Evolutionary conservation across 2,329 filamentous ascomycete genomes (phyloP).

Genomic region (Botrytis galanthina): DNA sequence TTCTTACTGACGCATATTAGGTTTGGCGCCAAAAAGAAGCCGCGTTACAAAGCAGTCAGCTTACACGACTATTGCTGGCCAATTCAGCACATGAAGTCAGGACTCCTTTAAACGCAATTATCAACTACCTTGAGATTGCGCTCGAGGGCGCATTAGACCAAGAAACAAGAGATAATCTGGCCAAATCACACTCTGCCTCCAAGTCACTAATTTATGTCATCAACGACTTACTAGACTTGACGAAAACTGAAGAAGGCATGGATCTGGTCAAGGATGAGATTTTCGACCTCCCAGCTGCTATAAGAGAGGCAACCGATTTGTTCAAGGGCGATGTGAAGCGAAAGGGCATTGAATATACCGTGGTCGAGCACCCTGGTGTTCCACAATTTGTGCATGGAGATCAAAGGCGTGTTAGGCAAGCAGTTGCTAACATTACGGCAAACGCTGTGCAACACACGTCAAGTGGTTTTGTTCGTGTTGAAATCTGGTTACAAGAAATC

Average conservation of each 20-base stretch:
- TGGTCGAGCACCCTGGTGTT: constrained; percentile 65
- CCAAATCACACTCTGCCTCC: constrained; percentile 83
- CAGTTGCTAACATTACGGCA: constrained; percentile 76
- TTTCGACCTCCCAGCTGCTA: constrained; percentile 68
- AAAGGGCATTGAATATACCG: constrained; percentile 70
- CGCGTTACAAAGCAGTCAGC: constrained; percentile 75
- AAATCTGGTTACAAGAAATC: constrained; percentile 61
- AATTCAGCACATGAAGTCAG: constrained; percentile 92
- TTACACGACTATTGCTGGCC: constrained; percentile 74
- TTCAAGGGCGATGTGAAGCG: constrained; percentile 72
- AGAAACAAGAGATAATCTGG: constrained; percentile 81
- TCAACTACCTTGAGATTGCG: constrained; percentile 91
- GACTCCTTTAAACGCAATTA: constrained; percentile 87
- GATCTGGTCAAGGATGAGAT: constrained; percentile 76
- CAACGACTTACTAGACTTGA: constrained; percentile 85
- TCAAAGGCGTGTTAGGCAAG: constrained; percentile 75
- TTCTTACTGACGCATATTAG: constrained; percentile 43
- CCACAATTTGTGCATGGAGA: constrained; percentile 75
- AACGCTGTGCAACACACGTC: constrained; percentile 81
- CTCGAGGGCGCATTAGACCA: constrained; percentile 75
- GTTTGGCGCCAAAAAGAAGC: constrained; percentile 91
- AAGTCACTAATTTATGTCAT: constrained; percentile 93
- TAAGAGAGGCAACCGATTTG: constrained; percentile 73
- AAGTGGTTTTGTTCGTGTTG: constrained; percentile 65
- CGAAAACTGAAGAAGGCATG: constrained; percentile 81